Conservation (phyloP, 2,329 filamentous ascomycete species). For the Beauveria pseudobassiana region DNA sequence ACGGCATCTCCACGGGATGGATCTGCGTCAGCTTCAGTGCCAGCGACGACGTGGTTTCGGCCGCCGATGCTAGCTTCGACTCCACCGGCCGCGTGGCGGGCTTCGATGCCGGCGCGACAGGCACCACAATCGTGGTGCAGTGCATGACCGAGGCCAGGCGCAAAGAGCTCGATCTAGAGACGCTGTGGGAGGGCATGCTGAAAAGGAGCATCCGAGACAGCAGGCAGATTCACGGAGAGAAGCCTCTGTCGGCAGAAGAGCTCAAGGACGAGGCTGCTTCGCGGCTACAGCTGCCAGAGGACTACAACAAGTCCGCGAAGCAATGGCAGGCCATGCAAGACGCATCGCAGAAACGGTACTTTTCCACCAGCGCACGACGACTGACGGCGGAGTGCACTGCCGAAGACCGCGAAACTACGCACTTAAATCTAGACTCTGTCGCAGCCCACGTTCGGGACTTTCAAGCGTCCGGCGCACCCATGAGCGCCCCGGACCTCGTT, state of each 20-base stretch:
- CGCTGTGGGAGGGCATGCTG: conserved; percentile 40
- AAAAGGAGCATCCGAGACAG: conserved; percentile 24
- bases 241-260: conserved; percentile 18
- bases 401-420: neutral
- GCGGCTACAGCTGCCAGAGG: conserved; percentile 25
- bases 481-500: conserved; percentile 28
- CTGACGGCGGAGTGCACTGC: conserved; percentile 9
- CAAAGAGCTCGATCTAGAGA: conserved; percentile 45
- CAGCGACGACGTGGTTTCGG: conserved; percentile 45
- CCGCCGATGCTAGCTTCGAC: conserved; percentile 37
- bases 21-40: conserved; percentile 85
- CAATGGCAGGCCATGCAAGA: conserved; percentile 29
- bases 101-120: conserved; percentile 53
- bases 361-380: conserved; percentile 25
- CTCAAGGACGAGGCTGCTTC: conserved; percentile 24
- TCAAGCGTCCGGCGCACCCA: conserved; percentile 27
- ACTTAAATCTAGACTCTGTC: conserved; percentile 17
- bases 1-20: conserved; percentile 90
- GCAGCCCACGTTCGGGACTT: conserved; percentile 30
- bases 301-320: conserved; percentile 19
- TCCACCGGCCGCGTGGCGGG: conserved; percentile 59
- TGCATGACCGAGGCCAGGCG: conserved; percentile 49
- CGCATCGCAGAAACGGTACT: conserved; percentile 26
- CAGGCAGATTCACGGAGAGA: conserved; percentile 24
- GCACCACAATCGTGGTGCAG: conserved; percentile 49